Conservation (phyloP, 495 filamentous ascomycete species). For the Penicilliopsis zonata region DNA sequence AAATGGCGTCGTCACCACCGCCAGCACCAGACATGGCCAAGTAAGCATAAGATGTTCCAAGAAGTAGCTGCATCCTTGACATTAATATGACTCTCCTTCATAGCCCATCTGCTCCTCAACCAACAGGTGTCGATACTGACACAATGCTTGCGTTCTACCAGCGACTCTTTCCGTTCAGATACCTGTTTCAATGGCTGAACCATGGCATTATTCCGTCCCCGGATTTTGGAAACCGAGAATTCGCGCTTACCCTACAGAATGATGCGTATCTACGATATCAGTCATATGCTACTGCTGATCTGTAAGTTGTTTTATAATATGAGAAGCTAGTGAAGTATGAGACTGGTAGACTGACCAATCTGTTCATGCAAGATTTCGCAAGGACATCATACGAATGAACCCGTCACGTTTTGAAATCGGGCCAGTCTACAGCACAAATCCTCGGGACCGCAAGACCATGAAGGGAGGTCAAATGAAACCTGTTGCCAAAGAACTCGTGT, state of each 20-base stretch:
- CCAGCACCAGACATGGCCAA: constrained; percentile 23
- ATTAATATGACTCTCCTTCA: background rate
- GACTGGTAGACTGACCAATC: constrained; percentile 4
- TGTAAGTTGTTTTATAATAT: constrained; percentile 41
- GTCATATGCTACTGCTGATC: constrained; percentile 72
- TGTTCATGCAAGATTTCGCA: constrained; percentile 52
- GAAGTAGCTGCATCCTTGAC: too few species aligned
- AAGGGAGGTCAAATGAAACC: constrained; percentile 56
- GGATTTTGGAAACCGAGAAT: constrained; percentile 89
- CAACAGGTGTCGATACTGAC: constrained; percentile 55
- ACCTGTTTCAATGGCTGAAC: constrained; percentile 96
- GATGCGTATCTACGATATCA: constrained; percentile 90
- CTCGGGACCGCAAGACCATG: constrained; percentile 81
- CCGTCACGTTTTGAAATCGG: constrained; percentile 96
- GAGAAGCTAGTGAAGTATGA: background rate
- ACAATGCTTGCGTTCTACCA: constrained; percentile 88
- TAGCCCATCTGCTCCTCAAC: constrained; percentile 15
- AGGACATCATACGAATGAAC: constrained; percentile 75
- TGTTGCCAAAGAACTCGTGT: constrained; percentile 82
- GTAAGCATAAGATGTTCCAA: constrained; percentile 31
- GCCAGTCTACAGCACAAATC: constrained; percentile 86
- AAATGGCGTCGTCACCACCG: constrained; percentile 30
- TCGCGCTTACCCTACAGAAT: constrained; percentile 82
- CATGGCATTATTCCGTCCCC: constrained; percentile 74
- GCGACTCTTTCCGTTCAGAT: constrained; percentile 88